Conservation (phyloP, 2,329 filamentous ascomycete genomes). For the Alternaria gansuensis region DNA sequence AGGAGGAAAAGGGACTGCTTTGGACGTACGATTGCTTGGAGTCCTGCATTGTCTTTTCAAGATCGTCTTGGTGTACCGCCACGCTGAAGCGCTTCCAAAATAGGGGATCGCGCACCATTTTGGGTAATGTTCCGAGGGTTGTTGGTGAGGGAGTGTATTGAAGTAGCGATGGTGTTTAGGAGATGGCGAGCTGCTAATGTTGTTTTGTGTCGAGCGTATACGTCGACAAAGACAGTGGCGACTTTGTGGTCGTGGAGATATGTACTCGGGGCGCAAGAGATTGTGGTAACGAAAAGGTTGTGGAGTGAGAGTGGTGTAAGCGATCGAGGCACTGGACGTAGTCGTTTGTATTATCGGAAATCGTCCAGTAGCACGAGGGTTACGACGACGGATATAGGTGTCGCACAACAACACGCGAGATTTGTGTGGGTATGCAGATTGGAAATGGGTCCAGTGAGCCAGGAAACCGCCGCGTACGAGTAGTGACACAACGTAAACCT, state of each 20-base stretch:
- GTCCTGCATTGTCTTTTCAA: slow-evolving; percentile 43
- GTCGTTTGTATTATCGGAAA: slow-evolving; percentile 10
- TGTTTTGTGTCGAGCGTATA: not conserved
- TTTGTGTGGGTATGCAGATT: slow-evolving; percentile 27
- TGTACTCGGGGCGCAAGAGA: not conserved
- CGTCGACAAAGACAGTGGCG: slow-evolving; percentile 3
- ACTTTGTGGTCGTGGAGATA: not conserved
- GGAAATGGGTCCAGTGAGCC: slow-evolving; percentile 10
- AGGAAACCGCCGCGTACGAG: slow-evolving; percentile 9
- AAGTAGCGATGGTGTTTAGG: not conserved
- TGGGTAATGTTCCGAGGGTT: slow-evolving; percentile 10
- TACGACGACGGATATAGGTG: slow-evolving; percentile 9
- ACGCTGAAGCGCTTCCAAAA: slow-evolving; percentile 69
- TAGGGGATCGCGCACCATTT: slow-evolving; percentile 64
- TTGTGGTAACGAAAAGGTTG: slow-evolving; percentile 5
- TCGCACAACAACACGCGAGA: slow-evolving; percentile 30
- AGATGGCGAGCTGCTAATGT: slow-evolving; percentile 2
- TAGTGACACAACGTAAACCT: slow-evolving; percentile 7
- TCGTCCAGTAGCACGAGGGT: slow-evolving; percentile 3
- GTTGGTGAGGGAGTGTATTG: slow-evolving; percentile 5
- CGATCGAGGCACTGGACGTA: not conserved
- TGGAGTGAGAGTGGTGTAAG: not conserved
- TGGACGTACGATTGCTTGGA: slow-evolving; percentile 54
- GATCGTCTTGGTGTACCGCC: slow-evolving; percentile 66
- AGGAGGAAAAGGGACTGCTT: slow-evolving; percentile 27